Evolutionary conservation across 169 alveolate genomes (phyloP).

Genomic region (Plasmodium vinckei): DNA sequence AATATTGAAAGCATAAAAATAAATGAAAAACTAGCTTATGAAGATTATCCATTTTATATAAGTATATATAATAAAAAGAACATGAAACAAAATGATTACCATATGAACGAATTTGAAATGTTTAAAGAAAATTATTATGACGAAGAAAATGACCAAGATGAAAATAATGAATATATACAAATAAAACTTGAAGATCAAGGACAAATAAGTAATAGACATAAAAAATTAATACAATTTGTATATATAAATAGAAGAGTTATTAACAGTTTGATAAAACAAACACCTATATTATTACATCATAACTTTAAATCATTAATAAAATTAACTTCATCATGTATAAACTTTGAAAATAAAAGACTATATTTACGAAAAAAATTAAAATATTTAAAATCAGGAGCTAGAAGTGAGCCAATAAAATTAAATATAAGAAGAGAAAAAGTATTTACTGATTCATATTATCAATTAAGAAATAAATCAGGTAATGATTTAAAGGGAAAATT

Average conservation of each 20-base stretch:
- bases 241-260: conserved; percentile 81
- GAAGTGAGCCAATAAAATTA: conserved; percentile 87
- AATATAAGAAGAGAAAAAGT: conserved; percentile 95
- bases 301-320: conserved; percentile 88
- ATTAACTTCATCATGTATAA: conserved; percentile 93
- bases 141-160: conserved; percentile 6
- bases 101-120: neutral
- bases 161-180: conserved; percentile 59
- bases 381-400: conserved; percentile 80
- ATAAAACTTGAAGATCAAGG: conserved; percentile 60
- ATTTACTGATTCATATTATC: conserved; percentile 95
- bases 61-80: conserved; percentile 51
- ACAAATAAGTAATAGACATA: conserved; percentile 68
- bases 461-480: conserved; percentile 90
- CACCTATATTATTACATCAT: conserved; percentile 87
- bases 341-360: conserved; percentile 97
- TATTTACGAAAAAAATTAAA: conserved; percentile 94
- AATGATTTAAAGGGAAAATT: conserved; percentile 96
- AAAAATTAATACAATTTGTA: conserved; percentile 77
- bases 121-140: neutral
- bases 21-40: conserved; percentile 61
- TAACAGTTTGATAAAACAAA: conserved; percentile 86
- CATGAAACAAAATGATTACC: neutral
- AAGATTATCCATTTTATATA: conserved; percentile 71
- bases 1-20: conserved; percentile 63